phyloP scores from a whole-genome alignment of 2,329 filamentous ascomycete genomes.

The Coleophoma eucalyptorum region DNA sequence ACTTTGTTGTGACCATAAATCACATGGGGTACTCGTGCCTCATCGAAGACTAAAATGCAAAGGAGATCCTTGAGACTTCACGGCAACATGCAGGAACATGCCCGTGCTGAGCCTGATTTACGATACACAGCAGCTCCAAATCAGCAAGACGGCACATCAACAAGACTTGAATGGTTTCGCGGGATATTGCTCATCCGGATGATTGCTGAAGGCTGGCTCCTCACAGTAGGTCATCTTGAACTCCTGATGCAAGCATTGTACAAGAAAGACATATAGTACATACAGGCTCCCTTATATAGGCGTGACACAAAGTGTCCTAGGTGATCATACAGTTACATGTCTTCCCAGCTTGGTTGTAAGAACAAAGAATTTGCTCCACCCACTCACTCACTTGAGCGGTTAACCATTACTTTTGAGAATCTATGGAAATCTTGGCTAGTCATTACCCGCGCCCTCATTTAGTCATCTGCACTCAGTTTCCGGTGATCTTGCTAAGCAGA shows the following conservation, averaged over 20 bases:
- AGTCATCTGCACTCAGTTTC: conserved; percentile 13
- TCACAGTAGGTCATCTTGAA: neutral
- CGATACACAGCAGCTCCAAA: no score
- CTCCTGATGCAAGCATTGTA: conserved; percentile 12
- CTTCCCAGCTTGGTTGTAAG: conserved; percentile 3
- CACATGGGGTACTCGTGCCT: no score
- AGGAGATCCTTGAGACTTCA: no score
- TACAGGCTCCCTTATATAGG: conserved; percentile 14
- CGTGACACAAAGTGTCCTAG: conserved; percentile 19
- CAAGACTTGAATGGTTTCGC: no score
- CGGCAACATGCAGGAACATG: no score
- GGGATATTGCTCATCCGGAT: no score
- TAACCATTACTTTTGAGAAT: conserved; percentile 16
- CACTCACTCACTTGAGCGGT: conserved; percentile 9
- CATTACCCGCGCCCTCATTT: conserved; percentile 2
- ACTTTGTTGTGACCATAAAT: no score
- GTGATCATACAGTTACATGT: conserved; percentile 21
- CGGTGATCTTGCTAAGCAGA: conserved; percentile 29
- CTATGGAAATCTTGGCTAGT: conserved; percentile 21
- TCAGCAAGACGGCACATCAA: no score
- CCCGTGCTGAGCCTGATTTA: no score
- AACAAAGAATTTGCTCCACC: conserved; percentile 9
- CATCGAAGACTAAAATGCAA: no score
- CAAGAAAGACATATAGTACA: conserved; percentile 20
- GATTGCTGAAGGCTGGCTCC: neutral